Conservation (phyloP, 805 yeast genomes). For the Groenewaldozyma tartarivorans region DNA sequence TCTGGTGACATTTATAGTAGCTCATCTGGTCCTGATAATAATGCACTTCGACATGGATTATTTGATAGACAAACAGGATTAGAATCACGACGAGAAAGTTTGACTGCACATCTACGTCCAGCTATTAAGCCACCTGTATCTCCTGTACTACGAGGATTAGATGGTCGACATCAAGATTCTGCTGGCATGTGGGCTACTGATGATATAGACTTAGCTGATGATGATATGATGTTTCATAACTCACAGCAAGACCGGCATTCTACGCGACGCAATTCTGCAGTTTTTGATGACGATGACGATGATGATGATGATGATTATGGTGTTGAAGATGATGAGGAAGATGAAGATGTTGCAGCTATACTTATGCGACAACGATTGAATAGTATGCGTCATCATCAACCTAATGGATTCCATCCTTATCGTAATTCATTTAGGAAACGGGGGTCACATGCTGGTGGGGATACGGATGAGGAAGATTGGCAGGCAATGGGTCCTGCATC, state of each 20-base stretch:
- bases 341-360: conserved; percentile 26
- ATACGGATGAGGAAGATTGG: conserved; percentile 98
- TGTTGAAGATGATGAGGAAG: conserved; percentile 28
- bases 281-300: conserved; percentile 20
- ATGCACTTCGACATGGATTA: background rate
- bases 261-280: conserved; percentile 8
- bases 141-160: conserved; percentile 25
- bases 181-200: conserved; percentile 16
- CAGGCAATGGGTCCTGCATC: conserved; percentile 74
- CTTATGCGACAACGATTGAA: conserved; percentile 3
- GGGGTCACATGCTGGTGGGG: conserved; percentile 34
- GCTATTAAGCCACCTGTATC: conserved; percentile 24
- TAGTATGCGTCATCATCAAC: background rate
- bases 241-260: conserved; percentile 8
- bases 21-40: conserved; percentile 1
- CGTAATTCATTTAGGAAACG: background rate
- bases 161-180: conserved; percentile 16
- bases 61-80: conserved; percentile 2
- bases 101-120: conserved; percentile 15
- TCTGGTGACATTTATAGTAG: conserved; percentile 20
- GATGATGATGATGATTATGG: conserved; percentile 25
- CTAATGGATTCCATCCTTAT: background rate
- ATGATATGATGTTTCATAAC: conserved; percentile 26
- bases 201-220: conserved; percentile 25
- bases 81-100: conserved; percentile 16